Evolutionary conservation across 2,329 filamentous ascomycete genomes (phyloP).

Genomic region (Chaetomium globosum): DNA sequence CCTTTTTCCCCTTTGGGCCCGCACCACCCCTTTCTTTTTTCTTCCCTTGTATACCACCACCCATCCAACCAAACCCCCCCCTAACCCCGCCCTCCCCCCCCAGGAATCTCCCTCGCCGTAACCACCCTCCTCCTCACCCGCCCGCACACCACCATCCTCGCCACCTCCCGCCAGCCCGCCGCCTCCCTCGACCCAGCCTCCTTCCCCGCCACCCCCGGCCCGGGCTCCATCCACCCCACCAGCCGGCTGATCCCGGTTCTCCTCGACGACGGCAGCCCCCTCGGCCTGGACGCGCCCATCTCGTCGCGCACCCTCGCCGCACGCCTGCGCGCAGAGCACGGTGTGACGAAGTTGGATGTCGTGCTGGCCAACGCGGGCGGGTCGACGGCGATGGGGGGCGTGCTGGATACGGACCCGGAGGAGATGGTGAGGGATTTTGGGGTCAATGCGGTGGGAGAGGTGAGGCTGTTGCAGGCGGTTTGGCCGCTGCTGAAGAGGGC

Average conservation of each 20-base stretch:
- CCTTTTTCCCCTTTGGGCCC: background rate
- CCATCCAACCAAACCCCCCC: background rate
- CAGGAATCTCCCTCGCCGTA: constrained; percentile 38
- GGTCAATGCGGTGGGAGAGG: constrained; percentile 36
- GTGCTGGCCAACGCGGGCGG: constrained; percentile 40
- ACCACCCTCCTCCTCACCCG: constrained; percentile 33
- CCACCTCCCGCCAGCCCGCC: constrained; percentile 35
- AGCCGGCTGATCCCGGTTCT: constrained; percentile 33
- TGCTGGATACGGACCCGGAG: constrained; percentile 31
- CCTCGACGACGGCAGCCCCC: constrained; percentile 31
- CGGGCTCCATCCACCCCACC: constrained; percentile 59
- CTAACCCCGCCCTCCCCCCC: background rate
- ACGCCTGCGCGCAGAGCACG: constrained; percentile 24
- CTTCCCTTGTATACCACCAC: background rate
- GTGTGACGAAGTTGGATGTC: constrained; percentile 34
- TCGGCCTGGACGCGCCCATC: constrained; percentile 6
- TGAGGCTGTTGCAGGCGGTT: constrained; percentile 35
- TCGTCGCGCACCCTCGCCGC: constrained; percentile 26
- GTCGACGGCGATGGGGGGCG: constrained; percentile 29
- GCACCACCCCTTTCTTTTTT: background rate
- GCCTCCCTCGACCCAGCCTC: constrained; percentile 53
- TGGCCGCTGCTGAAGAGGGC: constrained; percentile 33
- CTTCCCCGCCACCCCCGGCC: constrained; percentile 54
- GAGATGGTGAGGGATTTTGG: constrained; percentile 33
- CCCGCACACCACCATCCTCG: constrained; percentile 37